These are phyloP conservation scores for Byssoonygena ceratinophila DNA, from an alignment of 2,329 filamentous ascomycete genomes.

Conservation along the genomic window DNA sequence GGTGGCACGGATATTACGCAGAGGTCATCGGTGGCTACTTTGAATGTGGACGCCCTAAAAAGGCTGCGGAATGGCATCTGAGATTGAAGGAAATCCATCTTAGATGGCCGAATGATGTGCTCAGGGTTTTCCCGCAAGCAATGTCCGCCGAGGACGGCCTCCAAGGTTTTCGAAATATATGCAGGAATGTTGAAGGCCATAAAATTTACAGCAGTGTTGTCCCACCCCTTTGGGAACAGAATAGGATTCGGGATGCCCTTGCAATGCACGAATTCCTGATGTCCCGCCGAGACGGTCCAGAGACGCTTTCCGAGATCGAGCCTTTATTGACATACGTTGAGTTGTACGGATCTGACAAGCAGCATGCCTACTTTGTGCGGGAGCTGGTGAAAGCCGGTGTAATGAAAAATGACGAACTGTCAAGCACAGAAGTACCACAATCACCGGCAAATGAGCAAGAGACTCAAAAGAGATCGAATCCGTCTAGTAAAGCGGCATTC, in stretches of 20 bases:
- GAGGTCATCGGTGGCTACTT: slow-evolving; percentile 31
- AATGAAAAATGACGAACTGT: neutral
- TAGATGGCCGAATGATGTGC: slow-evolving; percentile 23
- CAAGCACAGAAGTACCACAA: neutral
- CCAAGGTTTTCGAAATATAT: slow-evolving; percentile 34
- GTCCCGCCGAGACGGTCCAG: slow-evolving; percentile 35
- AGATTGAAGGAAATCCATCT: slow-evolving; percentile 29
- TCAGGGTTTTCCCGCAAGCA: slow-evolving; percentile 24
- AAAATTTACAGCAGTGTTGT: slow-evolving; percentile 39
- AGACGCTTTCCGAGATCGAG: slow-evolving; percentile 28
- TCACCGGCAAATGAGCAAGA: neutral
- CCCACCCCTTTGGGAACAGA: slow-evolving; percentile 30
- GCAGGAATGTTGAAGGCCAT: slow-evolving; percentile 28
- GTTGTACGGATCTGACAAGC: slow-evolving; percentile 22
- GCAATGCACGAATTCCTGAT: slow-evolving; percentile 40
- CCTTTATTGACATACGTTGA: slow-evolving; percentile 34
- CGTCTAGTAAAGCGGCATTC: slow-evolving; percentile 28
- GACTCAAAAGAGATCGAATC: neutral
- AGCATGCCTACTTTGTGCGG: slow-evolving; percentile 10
- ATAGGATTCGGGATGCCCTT: slow-evolving; percentile 32
- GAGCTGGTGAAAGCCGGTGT: slow-evolving; percentile 12
- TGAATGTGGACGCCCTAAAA: slow-evolving; percentile 21
- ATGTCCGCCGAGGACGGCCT: slow-evolving; percentile 22
- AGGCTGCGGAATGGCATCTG: slow-evolving; percentile 31
- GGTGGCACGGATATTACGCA: slow-evolving; percentile 30